A percentile compares a stretch with the other conserved stretches of the same genome.
phyloP scores from a whole-genome alignment of 305 asterid species.

The Striga hermonthica region DNA sequence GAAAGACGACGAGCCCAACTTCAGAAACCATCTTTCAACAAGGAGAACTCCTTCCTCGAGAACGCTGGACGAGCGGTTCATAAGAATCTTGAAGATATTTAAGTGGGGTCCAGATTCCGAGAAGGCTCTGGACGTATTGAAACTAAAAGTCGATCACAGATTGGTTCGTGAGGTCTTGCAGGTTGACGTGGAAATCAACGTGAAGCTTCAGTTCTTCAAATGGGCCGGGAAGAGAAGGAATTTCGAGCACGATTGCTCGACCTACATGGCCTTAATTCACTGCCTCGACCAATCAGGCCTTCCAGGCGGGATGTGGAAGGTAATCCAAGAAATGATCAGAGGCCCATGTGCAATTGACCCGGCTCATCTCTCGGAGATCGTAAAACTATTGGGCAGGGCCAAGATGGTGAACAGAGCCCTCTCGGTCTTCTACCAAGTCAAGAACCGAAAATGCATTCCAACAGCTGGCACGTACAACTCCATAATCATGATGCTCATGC shows the following conservation, averaged over 20 bases:
- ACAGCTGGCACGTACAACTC: constrained; percentile 74
- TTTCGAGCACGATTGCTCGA: constrained; percentile 68
- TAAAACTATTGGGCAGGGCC: constrained; percentile 60
- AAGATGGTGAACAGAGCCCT: constrained; percentile 87
- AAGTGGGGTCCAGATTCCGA: constrained; percentile 98
- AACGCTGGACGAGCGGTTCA: constrained; percentile 77
- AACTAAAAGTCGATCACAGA: constrained; percentile 67
- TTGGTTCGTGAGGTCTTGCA: constrained; percentile 77
- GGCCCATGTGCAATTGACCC: constrained; percentile 59
- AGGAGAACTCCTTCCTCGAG: constrained; percentile 45
- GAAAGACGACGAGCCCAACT: constrained; percentile 40
- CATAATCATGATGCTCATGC: constrained; percentile 78
- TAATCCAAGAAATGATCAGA: constrained; percentile 72
- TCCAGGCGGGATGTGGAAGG: constrained; percentile 78
- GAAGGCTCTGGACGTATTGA: constrained; percentile 79
- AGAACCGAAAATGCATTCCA: constrained; percentile 73
- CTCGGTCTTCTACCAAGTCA: constrained; percentile 66
- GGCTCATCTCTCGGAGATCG: constrained; percentile 58
- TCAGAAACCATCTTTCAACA: constrained; percentile 27
- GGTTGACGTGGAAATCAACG: constrained; percentile 75
- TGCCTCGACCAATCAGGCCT: constrained; percentile 69
- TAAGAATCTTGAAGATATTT: constrained; percentile 83
- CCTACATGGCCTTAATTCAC: constrained; percentile 66
- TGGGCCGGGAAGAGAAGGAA: constrained; percentile 90
- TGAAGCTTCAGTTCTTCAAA: constrained; percentile 73